These are phyloP conservation scores for Fusarium xyrophilum DNA, from an alignment of 2,329 filamentous ascomycete genomes.

Conservation along the genomic window DNA sequence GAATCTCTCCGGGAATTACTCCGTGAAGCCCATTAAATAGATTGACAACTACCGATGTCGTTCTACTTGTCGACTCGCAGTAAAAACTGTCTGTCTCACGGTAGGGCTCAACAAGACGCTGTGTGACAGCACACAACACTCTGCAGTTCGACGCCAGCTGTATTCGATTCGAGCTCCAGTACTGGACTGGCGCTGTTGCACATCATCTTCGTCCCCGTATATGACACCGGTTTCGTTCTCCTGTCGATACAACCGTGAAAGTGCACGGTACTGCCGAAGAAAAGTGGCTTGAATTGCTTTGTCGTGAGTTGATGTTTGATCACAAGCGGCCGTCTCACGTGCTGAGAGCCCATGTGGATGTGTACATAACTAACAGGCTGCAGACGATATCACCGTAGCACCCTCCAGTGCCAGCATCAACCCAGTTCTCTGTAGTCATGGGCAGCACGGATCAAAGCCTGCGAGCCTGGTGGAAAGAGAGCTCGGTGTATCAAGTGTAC, in stretches of 20 bases:
- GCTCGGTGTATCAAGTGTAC: constrained; percentile 67
- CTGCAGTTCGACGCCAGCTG: constrained; percentile 5
- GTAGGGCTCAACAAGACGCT: background rate
- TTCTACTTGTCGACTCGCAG: background rate
- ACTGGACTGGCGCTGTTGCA: background rate
- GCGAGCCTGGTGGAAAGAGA: constrained; percentile 65
- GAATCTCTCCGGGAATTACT: constrained; percentile 43
- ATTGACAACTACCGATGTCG: constrained; percentile 14
- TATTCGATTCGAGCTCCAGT: constrained; percentile 4
- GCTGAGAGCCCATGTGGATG: background rate
- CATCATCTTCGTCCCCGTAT: background rate
- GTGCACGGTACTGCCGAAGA: background rate
- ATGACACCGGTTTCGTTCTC: background rate
- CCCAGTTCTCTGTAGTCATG: constrained; percentile 29
- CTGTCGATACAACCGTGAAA: background rate
- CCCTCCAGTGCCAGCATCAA: background rate
- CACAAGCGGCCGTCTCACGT: constrained; percentile 14
- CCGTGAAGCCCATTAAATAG: constrained; percentile 35
- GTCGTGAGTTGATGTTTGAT: constrained; percentile 17
- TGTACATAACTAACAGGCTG: constrained; percentile 4
- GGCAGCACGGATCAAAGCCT: constrained; percentile 34
- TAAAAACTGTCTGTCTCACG: background rate
- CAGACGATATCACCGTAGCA: background rate
- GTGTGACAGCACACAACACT: background rate
- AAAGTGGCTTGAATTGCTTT: constrained; percentile 4